A percentile compares a stretch with the other conserved stretches of the same genome.
Evolutionary conservation across 441 rosid genomes (phyloP).

Genomic region (Populus hybrid): DNA sequence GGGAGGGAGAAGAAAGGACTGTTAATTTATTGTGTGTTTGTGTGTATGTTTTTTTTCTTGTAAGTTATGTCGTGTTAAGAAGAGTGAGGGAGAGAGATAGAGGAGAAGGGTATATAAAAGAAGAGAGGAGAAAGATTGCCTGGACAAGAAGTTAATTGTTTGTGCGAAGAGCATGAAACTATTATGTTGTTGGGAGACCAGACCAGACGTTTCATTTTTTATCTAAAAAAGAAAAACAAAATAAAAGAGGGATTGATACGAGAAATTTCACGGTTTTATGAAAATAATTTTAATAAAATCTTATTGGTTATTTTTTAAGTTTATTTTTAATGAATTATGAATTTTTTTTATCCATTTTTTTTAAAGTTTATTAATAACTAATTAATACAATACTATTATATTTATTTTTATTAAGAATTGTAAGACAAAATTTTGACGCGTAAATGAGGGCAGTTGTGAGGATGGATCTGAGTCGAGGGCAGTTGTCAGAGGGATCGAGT

Average conservation of each 20-base stretch:
- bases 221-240: not conserved
- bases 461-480: constrained; percentile 12
- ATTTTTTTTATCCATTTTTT: no score
- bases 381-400: no score
- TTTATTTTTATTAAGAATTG: no score
- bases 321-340: no score
- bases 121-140: constrained; percentile 6
- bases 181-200: constrained; percentile 16
- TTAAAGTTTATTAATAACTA: no score
- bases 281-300: no score
- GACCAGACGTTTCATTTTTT: not conserved
- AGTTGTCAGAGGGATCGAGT: constrained; percentile 16
- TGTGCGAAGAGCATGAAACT: constrained; percentile 14
- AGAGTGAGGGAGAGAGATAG: not conserved
- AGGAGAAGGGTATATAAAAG: constrained; percentile 22
- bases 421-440: not conserved
- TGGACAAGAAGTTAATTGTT: not conserved
- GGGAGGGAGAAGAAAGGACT: not conserved
- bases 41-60: not conserved
- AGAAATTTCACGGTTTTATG: no score
- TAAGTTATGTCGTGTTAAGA: not conserved
- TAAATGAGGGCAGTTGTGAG: constrained; percentile 36
- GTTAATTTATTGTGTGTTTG: not conserved
- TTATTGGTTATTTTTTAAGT: no score
- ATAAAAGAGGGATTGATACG: not conserved